phyloP scores from a whole-genome alignment of 2,329 filamentous ascomycete genomes.

The Diaporthe longicolla region DNA sequence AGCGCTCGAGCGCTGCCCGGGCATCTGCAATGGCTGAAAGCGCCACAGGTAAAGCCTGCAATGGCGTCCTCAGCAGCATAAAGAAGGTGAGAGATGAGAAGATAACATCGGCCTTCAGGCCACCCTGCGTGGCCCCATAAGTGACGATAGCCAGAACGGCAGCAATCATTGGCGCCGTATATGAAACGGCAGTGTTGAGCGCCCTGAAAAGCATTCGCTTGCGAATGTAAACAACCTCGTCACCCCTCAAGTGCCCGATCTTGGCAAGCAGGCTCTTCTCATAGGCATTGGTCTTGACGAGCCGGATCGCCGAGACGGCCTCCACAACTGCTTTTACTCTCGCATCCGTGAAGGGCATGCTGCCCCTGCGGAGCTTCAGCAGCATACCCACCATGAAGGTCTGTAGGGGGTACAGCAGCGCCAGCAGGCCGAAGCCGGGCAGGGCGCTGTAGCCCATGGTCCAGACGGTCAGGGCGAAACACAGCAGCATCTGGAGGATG shows the following conservation, averaged over 20 bases:
- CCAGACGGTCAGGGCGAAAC: slow-evolving; percentile 47
- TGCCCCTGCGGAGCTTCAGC: slow-evolving; percentile 46
- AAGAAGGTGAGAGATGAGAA: slow-evolving; percentile 47
- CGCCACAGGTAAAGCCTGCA: slow-evolving; percentile 44
- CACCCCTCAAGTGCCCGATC: slow-evolving; percentile 45
- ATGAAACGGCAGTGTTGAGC: slow-evolving; percentile 47
- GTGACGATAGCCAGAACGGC: slow-evolving; percentile 47
- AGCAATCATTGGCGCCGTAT: slow-evolving; percentile 47
- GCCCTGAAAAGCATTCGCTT: slow-evolving; percentile 48
- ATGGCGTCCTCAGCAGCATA: slow-evolving; percentile 46
- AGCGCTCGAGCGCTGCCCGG: slow-evolving; percentile 45
- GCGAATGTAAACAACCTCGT: slow-evolving; percentile 48
- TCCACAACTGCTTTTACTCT: slow-evolving; percentile 48
- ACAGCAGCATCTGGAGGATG: slow-evolving; percentile 50
- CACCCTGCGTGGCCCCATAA: slow-evolving; percentile 41
- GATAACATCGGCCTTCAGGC: slow-evolving; percentile 42
- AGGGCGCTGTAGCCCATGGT: slow-evolving; percentile 48
- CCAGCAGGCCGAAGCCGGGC: slow-evolving; percentile 48
- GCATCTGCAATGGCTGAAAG: slow-evolving; percentile 47
- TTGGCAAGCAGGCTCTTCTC: slow-evolving; percentile 46
- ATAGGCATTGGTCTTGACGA: slow-evolving; percentile 48
- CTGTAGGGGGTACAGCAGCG: slow-evolving; percentile 47
- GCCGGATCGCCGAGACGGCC: slow-evolving; percentile 48
- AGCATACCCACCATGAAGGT: slow-evolving; percentile 45
- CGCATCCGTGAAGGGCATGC: slow-evolving; percentile 48